Evolutionary conservation across 768 basidiomycete species (phyloP), one percentile per base, ranked within the genome.

Genomic region (Trametes maxima): DNA sequence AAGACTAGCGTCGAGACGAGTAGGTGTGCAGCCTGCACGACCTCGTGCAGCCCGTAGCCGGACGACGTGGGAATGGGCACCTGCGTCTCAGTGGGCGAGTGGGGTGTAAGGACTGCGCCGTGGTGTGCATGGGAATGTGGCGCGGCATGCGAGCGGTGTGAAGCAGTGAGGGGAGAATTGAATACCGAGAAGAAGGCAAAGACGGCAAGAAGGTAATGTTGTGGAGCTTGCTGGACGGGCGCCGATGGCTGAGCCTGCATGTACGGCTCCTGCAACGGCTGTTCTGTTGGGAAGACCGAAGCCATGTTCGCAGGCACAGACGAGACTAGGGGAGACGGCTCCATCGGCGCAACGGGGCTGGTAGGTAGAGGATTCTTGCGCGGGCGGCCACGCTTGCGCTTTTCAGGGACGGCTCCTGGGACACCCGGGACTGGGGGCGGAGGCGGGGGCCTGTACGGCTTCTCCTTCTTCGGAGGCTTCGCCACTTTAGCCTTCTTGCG

Each of bases 181-280:
- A 92, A 90, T 75, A 94, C 89, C 0, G 90, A 92, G 76, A 94
- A 92, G 55, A 94, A 79, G 0, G 90, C 89, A 67, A 94, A 94
- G 25, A 85, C 85, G 25, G 90, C 91, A 48, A 94, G 84, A 53
- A 94, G 85, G 72, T 89, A 92, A 63, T 92, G 90, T 44, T 73
- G 79, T 2, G 76, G 47, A 24, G 63, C 59, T 40, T 64, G 67
- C 46, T 61, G 65, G 14, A 57, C 25, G 59, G 57, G 63, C 10
- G 43, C 28, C 7, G 40, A 33, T 43, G 28, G 56, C 42, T 63
- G 59, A 19, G 55, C 60, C 17, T 67, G 62, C 25, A 24, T 55
- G 22, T 52, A 63, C 19, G 47, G 44, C 50, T 69, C 66, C 35
- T 67, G 67, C 61, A 65, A 16, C n/a, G 57, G 39, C 44, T 45